Conservation (phyloP, 805 yeast species). For the Kuraishia ogatae region DNA sequence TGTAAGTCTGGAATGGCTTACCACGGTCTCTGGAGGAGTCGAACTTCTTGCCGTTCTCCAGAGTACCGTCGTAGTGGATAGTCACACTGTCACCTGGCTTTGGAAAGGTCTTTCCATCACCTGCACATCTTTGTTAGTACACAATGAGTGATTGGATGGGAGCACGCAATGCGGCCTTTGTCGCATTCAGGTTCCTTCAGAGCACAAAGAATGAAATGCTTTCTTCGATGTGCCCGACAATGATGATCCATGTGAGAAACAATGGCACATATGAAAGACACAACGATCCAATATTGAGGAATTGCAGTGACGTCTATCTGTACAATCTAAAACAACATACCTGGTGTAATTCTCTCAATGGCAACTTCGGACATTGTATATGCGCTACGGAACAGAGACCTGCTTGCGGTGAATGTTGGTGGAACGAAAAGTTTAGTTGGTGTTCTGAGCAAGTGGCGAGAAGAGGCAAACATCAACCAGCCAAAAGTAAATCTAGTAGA, state of each 20-base stretch:
- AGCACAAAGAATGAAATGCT: too few relatives aligned
- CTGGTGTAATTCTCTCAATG: slow-evolving; percentile 11
- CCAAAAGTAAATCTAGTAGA: not conserved
- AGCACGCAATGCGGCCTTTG: too few relatives aligned
- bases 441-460: not conserved
- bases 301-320: not conserved
- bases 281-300: not conserved
- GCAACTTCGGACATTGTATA: slow-evolving; percentile 6
- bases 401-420: not conserved
- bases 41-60: slow-evolving; percentile 92
- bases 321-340: slow-evolving; percentile 3
- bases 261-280: too few relatives aligned
- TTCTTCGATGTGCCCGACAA: not conserved
- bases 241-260: not conserved
- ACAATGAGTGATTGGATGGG: too few relatives aligned
- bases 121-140: slow-evolving; percentile 19
- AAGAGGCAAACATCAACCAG: not conserved
- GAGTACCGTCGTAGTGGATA: slow-evolving; percentile 92
- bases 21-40: slow-evolving; percentile 95
- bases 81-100: slow-evolving; percentile 81
- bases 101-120: slow-evolving; percentile 88
- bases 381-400: slow-evolving; percentile 6
- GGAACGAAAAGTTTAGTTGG: not conserved
- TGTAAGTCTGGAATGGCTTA: slow-evolving; percentile 86
- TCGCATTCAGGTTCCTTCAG: too few relatives aligned